Evolutionary conservation across 305 asterid genomes (phyloP), one percentile per base, ranked within the genome.

Genomic region (Petunia hybrid): DNA sequence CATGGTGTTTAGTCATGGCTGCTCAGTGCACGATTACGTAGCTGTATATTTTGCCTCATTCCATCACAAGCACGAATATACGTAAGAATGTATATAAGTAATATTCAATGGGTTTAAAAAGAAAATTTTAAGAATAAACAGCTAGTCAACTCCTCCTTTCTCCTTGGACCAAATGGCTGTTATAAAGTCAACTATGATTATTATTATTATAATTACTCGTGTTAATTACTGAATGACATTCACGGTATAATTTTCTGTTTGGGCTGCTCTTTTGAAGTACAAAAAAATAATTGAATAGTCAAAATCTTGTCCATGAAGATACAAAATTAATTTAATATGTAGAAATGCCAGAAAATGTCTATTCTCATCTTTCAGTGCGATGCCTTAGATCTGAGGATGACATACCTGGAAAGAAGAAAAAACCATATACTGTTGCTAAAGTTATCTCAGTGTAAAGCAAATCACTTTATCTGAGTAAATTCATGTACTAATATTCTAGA

Each of bases 401-500:
- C 61, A 71, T 31, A 12, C 31, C 31, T 64, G 71, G 46, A 64
- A 64, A 64, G 70, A 64, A 64, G 70, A 38, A 38, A 46, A 46
- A 3, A 2, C 0, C 60, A 9, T 6, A 70, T 16, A 1, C 60
- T 45, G 46, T 71, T 71, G 43, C 31, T 6, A 46, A 71, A 69
- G 56, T 67, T 67, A 67, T 43, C 42, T 2, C 55, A n/a, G 55
- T 67, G 6, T 43, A 43, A 69, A 43, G 57, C 9, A 16, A 38
- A 63, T 61, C 3, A 7, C 41, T 31, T 61, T 31, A 61, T 61
- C 35, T 61, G 8, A 61, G 31, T 22, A 22, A 22, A 22, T 22
- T 22, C 31, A 22, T 22, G 31, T 22, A 22, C 31, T 22, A 22
- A 22, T 22, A 22, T 22, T 22, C 31, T 22, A 22, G 31, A 22